These are phyloP conservation scores for Fusarium sp. DNA, from an alignment of 2,329 filamentous ascomycete species.

Conservation along the genomic window DNA sequence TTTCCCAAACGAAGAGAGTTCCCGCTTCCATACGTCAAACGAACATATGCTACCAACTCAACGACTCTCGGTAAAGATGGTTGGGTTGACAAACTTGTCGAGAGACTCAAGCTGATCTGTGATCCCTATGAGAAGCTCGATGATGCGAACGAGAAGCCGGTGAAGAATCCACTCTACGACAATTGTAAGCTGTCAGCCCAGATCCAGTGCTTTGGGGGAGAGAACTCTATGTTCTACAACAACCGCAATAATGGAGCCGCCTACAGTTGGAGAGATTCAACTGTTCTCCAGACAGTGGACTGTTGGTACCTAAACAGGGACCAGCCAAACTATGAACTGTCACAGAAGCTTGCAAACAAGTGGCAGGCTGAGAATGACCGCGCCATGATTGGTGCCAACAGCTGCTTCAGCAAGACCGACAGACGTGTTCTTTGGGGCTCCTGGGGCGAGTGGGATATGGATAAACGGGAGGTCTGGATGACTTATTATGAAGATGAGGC, in stretches of 20 bases:
- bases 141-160: not conserved
- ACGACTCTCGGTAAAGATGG: not conserved
- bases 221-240: not conserved
- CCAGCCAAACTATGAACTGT: rapidly evolving
- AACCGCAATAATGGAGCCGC: not conserved
- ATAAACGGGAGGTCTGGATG: not conserved
- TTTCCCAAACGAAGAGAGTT: not conserved
- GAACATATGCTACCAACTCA: not conserved
- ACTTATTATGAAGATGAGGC: not conserved
- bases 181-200: not conserved
- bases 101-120: not conserved
- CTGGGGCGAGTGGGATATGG: not conserved
- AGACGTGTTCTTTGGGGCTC: not conserved
- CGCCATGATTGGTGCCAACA: not conserved
- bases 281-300: not conserved
- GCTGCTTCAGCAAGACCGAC: not conserved
- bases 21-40: not conserved
- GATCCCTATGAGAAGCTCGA: not conserved
- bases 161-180: rapidly evolving
- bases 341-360: rapidly evolving
- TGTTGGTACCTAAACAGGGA: not conserved
- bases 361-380: not conserved
- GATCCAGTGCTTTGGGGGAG: not conserved
- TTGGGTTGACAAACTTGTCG: not conserved
- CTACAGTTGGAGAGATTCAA: not conserved